These are phyloP conservation scores for Trichoderma erinaceum DNA, from an alignment of 495 filamentous ascomycete genomes.

Conservation along the genomic window DNA sequence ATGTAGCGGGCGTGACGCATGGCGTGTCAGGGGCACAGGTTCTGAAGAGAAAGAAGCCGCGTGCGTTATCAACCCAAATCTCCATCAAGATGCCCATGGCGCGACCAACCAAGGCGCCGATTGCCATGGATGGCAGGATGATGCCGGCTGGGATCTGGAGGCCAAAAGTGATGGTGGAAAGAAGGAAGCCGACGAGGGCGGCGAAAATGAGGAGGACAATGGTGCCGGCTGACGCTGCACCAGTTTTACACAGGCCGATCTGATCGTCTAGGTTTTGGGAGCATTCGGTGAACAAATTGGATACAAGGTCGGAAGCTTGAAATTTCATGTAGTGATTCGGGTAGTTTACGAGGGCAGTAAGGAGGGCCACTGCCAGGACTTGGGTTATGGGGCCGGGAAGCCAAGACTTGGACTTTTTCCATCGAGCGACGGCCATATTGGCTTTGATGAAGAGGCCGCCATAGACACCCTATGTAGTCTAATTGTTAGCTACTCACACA, in stretches of 20 bases:
- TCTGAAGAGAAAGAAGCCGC: conserved; percentile 67
- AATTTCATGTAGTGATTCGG: conserved; percentile 93
- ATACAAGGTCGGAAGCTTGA: conserved; percentile 86
- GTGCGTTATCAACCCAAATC: conserved; percentile 77
- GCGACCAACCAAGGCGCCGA: conserved; percentile 88
- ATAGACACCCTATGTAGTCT: conserved; percentile 57
- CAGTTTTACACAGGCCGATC: conserved; percentile 80
- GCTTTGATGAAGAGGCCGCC: conserved; percentile 91
- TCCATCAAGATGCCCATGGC: conserved; percentile 84
- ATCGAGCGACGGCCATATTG: conserved; percentile 81
- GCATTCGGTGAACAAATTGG: conserved; percentile 88
- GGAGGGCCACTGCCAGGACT: conserved; percentile 63
- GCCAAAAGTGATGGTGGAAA: conserved; percentile 87
- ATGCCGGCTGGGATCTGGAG: conserved; percentile 96
- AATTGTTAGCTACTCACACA: conserved; percentile 6
- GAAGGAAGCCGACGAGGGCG: conserved; percentile 72
- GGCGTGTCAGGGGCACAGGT: conserved; percentile 81
- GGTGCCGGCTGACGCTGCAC: conserved; percentile 60
- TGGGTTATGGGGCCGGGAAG: conserved; percentile 65
- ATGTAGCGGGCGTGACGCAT: conserved; percentile 90
- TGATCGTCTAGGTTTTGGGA: conserved; percentile 68
- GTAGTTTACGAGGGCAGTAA: conserved; percentile 88
- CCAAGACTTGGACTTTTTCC: conserved; percentile 61
- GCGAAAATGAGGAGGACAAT: conserved; percentile 76
- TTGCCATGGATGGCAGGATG: conserved; percentile 94